Conservation (phyloP, 352 stramenopile genomes). For the Phytophthora capsici region DNA sequence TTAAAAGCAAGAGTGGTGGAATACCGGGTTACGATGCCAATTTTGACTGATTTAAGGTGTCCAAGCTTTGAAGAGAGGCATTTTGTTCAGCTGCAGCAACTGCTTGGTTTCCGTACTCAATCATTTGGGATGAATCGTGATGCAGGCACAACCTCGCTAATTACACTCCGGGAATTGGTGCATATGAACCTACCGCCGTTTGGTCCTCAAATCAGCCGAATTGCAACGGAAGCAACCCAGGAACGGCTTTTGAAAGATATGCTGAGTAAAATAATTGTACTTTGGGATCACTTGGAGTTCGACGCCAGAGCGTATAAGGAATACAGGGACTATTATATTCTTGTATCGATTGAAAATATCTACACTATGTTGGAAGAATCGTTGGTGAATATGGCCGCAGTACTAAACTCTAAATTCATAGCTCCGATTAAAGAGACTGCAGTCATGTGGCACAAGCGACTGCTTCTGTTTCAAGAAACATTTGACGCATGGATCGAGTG, state of each 20-base stretch:
- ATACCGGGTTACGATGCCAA: slow-evolving; percentile 85
- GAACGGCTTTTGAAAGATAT: slow-evolving; percentile 89
- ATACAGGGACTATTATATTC: slow-evolving; percentile 87
- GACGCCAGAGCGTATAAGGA: slow-evolving; percentile 93
- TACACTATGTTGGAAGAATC: slow-evolving; percentile 90
- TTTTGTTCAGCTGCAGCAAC: slow-evolving; percentile 51
- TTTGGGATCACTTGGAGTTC: slow-evolving; percentile 89
- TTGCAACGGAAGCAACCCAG: slow-evolving; percentile 88
- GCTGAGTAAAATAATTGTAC: slow-evolving; percentile 84
- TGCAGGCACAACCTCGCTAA: slow-evolving; percentile 10
- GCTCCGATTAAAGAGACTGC: slow-evolving; percentile 78
- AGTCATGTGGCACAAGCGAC: slow-evolving; percentile 65
- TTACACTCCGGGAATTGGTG: slow-evolving; percentile 88
- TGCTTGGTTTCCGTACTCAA: slow-evolving; percentile 85
- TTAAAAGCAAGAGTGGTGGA: slow-evolving; percentile 83
- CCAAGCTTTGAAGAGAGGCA: slow-evolving; percentile 72
- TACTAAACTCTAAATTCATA: slow-evolving; percentile 91
- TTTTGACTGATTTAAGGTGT: slow-evolving; percentile 67
- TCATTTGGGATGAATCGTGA: slow-evolving; percentile 23
- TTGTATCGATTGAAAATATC: slow-evolving; percentile 81
- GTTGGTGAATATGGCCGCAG: slow-evolving; percentile 88
- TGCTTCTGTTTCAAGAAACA: slow-evolving; percentile 85
- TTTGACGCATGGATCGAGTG: slow-evolving; percentile 82
- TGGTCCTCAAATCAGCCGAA: slow-evolving; percentile 77
- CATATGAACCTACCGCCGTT: slow-evolving; percentile 80